Base-by-base conservation (phyloP, 2,329 filamentous ascomycete genomes). In the Pseudogymnoascus sp. region DNA sequence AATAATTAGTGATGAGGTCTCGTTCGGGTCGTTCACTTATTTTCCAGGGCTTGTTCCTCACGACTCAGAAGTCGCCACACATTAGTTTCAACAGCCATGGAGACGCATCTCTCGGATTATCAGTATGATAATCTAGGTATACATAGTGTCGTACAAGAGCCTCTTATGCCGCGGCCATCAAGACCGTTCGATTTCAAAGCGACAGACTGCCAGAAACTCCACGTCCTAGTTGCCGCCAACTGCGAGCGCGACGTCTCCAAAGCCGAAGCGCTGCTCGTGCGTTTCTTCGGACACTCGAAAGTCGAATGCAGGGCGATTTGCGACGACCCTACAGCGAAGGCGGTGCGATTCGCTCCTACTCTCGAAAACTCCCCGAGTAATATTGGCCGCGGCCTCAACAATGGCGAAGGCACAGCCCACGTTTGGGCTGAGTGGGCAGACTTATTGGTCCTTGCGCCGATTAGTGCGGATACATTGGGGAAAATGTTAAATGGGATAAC, bases 401-500 rank as follows among this genome's bases (percentile, higher is more conserved):
- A 39, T 36, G 31, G 31, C 21, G 60, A 60, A 61, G 66, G 25
- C 66, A 71, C 76, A 76, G 71, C 81, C 79, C 65, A 85, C 79
- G 3, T 84, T 79, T 67, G 87, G 90, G 66, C 75, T 95, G 83
- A 90, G 64, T 97, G 92, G 92, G 90, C 92, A 5, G 89, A 96
- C 74, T 77, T 96, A 67, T 80, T 96, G 63, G 86, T 96, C 33
- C 83, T 96, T 62, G 89, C 89, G 5, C 91, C 92, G 3, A 87
- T 96, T 58, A 89, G 94, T 72, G 90, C 91, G 6, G 89, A 94
- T 71, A 87, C 87, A 61, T 80, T 96, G 61, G 89, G 89, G 31
- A 90, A 90, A 72, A 96, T 97, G 91, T 80, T 96, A 70, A 85
- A 87, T 61, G 92, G 92, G 60, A 82, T 93, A 62, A 87, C 90